Percentiles rank a stretch among this genome's conserved stretches.
These are phyloP conservation scores for Ramularia collo-cygni DNA, from an alignment of 2,329 filamentous ascomycete species.

Conservation along the genomic window DNA sequence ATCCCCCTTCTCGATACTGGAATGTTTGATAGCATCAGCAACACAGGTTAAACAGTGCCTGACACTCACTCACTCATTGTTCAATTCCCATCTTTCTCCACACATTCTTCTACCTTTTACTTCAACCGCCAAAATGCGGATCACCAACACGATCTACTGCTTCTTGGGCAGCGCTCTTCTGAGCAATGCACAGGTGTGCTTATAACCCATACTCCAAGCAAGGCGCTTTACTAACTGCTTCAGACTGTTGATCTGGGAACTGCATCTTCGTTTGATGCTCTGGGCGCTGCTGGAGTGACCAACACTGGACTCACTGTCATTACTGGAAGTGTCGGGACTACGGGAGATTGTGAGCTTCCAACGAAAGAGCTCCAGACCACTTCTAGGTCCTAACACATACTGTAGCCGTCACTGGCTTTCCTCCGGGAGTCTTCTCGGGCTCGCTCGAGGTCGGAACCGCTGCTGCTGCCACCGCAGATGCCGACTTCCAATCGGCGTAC, in stretches of 20 bases:
- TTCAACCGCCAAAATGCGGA: neutral
- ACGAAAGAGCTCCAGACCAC: neutral
- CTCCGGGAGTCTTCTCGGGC: slow-evolving; percentile 3
- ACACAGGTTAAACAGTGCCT: too few relatives aligned
- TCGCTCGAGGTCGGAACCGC: slow-evolving; percentile 2
- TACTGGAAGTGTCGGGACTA: slow-evolving; percentile 1
- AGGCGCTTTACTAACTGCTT: neutral
- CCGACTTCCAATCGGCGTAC: slow-evolving; percentile 5
- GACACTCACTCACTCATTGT: too few relatives aligned
- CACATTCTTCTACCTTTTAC: neutral
- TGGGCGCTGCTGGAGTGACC: neutral
- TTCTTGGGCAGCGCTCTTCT: neutral
- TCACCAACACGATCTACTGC: neutral
- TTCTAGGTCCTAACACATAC: neutral
- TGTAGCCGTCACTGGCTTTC: slow-evolving; percentile 6
- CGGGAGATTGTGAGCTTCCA: neutral
- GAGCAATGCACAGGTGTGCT: neutral
- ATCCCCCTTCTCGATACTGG: too few relatives aligned
- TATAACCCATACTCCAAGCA: neutral
- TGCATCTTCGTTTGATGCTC: neutral
- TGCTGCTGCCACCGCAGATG: slow-evolving; percentile 5
- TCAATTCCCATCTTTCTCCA: too few relatives aligned
- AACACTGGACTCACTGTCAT: neutral
- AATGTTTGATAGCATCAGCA: too few relatives aligned
- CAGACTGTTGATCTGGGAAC: neutral